These are phyloP conservation scores for Alternaria alternata DNA, from an alignment of 2,329 filamentous ascomycete species.

Conservation along the genomic window DNA sequence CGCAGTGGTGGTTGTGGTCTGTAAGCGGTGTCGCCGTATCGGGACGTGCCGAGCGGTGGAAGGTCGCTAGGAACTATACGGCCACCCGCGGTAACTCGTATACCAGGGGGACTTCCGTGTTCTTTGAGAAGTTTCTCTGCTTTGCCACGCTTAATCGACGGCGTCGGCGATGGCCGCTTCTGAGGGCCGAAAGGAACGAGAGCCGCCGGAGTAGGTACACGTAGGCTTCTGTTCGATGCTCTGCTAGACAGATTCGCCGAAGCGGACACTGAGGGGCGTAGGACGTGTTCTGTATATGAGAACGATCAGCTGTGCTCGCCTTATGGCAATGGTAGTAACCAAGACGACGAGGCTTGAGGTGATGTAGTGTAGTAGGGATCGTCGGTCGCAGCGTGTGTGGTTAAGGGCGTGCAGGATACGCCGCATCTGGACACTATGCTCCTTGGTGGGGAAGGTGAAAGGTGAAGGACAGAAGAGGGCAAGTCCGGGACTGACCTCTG, in stretches of 20 bases:
- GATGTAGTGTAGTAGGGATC: not conserved
- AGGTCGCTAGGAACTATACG: slow-evolving; percentile 60
- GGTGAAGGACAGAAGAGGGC: slow-evolving; percentile 23
- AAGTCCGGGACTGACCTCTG: slow-evolving; percentile 46
- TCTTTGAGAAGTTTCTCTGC: slow-evolving; percentile 60
- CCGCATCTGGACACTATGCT: not conserved
- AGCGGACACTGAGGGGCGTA: slow-evolving; percentile 52
- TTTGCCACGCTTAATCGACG: slow-evolving; percentile 60
- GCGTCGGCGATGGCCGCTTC: slow-evolving; percentile 57
- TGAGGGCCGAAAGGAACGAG: slow-evolving; percentile 26
- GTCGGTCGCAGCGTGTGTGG: not conserved
- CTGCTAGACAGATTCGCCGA: slow-evolving; percentile 42
- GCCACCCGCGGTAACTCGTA: slow-evolving; percentile 62
- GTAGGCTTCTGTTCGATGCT: slow-evolving; percentile 37
- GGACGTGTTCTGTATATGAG: slow-evolving; percentile 47
- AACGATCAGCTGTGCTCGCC: slow-evolving; percentile 12
- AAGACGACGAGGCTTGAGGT: not conserved
- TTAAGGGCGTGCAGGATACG: not conserved
- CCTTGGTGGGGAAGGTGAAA: slow-evolving; percentile 9
- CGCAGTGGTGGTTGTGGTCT: slow-evolving; percentile 35
- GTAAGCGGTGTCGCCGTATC: slow-evolving; percentile 43
- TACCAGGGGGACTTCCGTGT: slow-evolving; percentile 60
- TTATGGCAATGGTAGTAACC: not conserved
- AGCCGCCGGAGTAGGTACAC: slow-evolving; percentile 27
- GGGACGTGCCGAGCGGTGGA: slow-evolving; percentile 40